phyloP scores from a whole-genome alignment of 169 alveolate species.

The Cryptosporidium bovis region DNA sequence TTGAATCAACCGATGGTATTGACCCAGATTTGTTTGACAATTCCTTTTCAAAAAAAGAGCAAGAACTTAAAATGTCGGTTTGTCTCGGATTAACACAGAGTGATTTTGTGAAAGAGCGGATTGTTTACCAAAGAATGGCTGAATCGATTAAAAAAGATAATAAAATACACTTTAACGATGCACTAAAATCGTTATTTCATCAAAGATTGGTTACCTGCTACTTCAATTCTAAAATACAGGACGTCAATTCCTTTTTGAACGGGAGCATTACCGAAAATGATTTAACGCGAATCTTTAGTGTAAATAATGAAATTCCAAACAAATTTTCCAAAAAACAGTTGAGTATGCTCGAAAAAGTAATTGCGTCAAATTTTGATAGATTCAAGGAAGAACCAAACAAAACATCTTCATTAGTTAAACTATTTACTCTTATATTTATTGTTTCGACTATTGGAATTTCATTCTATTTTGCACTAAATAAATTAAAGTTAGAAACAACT shows the following conservation, averaged over 20 bases:
- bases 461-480: slow-evolving; percentile 28
- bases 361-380: neutral
- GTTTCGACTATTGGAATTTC: slow-evolving; percentile 12
- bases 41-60: slow-evolving; percentile 4
- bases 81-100: slow-evolving; percentile 61
- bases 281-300: neutral
- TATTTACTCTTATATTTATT: too few species aligned
- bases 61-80: slow-evolving; percentile 40
- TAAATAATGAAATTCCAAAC: slow-evolving; percentile 16
- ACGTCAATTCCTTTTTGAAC: neutral
- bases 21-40: slow-evolving; percentile 26
- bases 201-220: slow-evolving; percentile 65
- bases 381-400: neutral
- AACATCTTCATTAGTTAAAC: too few species aligned
- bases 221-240: slow-evolving; percentile 29
- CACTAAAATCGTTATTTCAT: slow-evolving; percentile 62
- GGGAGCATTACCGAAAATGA: neutral
- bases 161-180: slow-evolving; percentile 15
- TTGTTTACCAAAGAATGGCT: slow-evolving; percentile 45
- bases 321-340: slow-evolving; percentile 42
- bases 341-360: slow-evolving; percentile 22
- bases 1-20: neutral
- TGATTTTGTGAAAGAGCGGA: slow-evolving; percentile 51
- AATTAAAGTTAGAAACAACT: slow-evolving; percentile 4
- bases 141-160: slow-evolving; percentile 7